These are phyloP conservation scores for Aspergillus carlsbadensis DNA, from an alignment of 495 filamentous ascomycete genomes.

Conservation along the genomic window DNA sequence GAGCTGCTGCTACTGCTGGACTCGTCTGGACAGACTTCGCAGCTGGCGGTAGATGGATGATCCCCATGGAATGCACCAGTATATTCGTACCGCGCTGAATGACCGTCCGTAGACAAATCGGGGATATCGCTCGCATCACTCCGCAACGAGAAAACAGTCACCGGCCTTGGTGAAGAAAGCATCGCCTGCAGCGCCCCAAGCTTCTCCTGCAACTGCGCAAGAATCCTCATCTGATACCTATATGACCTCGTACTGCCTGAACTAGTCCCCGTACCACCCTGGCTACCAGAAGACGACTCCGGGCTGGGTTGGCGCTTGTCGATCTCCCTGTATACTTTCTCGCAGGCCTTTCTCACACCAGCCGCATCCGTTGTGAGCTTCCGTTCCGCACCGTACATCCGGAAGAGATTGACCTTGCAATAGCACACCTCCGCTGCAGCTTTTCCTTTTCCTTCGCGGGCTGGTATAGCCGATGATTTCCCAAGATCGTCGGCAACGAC, in stretches of 20 bases:
- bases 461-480: slow-evolving; percentile 27
- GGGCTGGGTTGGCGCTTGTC: slow-evolving; percentile 86
- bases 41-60: no score
- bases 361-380: slow-evolving; percentile 93
- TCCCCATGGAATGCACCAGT: no score
- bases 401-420: slow-evolving; percentile 95
- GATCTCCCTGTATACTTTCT: slow-evolving; percentile 61
- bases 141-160: slow-evolving; percentile 79
- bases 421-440: slow-evolving; percentile 69
- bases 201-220: slow-evolving; percentile 88
- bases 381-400: slow-evolving; percentile 93
- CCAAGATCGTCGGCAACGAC: slow-evolving; percentile 43
- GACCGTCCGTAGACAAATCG: slow-evolving; percentile 74
- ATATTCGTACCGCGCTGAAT: slow-evolving; percentile 60
- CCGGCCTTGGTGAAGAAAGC: slow-evolving; percentile 87
- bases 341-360: slow-evolving; percentile 89
- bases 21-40: no score
- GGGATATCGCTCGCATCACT: slow-evolving; percentile 90
- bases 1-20: no score
- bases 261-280: slow-evolving; percentile 56
- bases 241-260: slow-evolving; percentile 34
- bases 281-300: slow-evolving; percentile 78
- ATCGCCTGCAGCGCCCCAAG: slow-evolving; percentile 88
- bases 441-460: slow-evolving; percentile 37
- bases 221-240: slow-evolving; percentile 54